Percentiles rank a stretch among this genome's conserved stretches.
Evolutionary conservation across 305 asterid species (phyloP).

Genomic region (Fraxinus velutina): DNA sequence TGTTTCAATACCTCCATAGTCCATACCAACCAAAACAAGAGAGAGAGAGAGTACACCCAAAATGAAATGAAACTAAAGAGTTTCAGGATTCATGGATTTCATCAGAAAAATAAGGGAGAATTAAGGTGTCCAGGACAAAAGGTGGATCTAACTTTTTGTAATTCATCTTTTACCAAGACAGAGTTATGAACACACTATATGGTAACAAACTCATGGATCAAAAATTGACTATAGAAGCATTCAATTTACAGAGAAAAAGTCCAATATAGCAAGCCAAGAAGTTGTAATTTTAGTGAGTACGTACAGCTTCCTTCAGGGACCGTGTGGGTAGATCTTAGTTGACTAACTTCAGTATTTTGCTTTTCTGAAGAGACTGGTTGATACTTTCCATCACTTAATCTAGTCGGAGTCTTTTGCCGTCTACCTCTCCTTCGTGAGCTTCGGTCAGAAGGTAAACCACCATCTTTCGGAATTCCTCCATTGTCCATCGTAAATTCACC

Average conservation of each 20-base stretch:
- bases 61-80: neutral
- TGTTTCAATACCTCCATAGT: neutral
- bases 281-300: conserved; percentile 21
- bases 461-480: conserved; percentile 46
- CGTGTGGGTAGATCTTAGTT: conserved; percentile 32
- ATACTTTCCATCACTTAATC: conserved; percentile 42
- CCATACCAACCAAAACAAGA: neutral
- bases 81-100: neutral
- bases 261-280: conserved; percentile 1
- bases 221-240: neutral
- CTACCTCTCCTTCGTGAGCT: conserved; percentile 71
- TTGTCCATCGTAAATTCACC: conserved; percentile 38
- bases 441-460: conserved; percentile 43
- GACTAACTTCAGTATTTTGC: conserved; percentile 52
- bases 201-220: neutral
- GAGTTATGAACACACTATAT: conserved; percentile 1
- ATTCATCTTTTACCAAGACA: neutral
- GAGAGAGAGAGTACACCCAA: neutral
- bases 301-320: conserved; percentile 49
- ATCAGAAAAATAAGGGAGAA: neutral
- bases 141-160: neutral
- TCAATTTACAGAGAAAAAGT: neutral
- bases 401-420: conserved; percentile 48
- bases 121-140: neutral
- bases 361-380: conserved; percentile 40